Conservation (phyloP, 768 basidiomycete species). For the Serendipita sp. region DNA sequence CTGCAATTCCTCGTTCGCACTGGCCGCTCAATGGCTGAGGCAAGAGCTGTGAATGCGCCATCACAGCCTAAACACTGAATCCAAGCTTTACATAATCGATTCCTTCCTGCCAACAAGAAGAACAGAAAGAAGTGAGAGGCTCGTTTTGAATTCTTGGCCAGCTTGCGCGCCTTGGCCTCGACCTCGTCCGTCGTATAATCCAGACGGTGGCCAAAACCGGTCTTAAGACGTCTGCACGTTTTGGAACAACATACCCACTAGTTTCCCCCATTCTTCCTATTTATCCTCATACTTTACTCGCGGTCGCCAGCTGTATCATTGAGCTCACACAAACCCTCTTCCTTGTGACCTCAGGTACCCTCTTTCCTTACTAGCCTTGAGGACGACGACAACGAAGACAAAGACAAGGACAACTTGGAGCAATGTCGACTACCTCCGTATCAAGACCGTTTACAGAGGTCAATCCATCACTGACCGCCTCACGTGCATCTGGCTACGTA, state of each 20-base stretch:
- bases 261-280: too few relatives aligned
- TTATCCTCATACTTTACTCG: too few relatives aligned
- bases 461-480: constrained; percentile 10
- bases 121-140: not conserved
- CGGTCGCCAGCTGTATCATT: too few relatives aligned
- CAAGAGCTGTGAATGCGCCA: too few relatives aligned
- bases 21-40: too few relatives aligned
- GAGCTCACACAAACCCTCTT: too few relatives aligned
- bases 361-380: not conserved
- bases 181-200: not conserved
- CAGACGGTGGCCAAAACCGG: not conserved
- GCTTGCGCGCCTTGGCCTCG: not conserved
- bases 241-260: too few relatives aligned
- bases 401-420: not conserved
- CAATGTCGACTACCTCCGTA: not conserved
- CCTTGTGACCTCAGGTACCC: not conserved
- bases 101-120: not conserved
- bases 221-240: too few relatives aligned
- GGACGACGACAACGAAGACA: not conserved
- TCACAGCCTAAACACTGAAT: too few relatives aligned
- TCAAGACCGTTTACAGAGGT: constrained; percentile 5
- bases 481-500: constrained; percentile 11
- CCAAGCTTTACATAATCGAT: not conserved
- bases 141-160: too few relatives aligned
- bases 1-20: too few relatives aligned